Conservation (phyloP, 768 basidiomycete species). For the Xerocomellus intermedius region DNA sequence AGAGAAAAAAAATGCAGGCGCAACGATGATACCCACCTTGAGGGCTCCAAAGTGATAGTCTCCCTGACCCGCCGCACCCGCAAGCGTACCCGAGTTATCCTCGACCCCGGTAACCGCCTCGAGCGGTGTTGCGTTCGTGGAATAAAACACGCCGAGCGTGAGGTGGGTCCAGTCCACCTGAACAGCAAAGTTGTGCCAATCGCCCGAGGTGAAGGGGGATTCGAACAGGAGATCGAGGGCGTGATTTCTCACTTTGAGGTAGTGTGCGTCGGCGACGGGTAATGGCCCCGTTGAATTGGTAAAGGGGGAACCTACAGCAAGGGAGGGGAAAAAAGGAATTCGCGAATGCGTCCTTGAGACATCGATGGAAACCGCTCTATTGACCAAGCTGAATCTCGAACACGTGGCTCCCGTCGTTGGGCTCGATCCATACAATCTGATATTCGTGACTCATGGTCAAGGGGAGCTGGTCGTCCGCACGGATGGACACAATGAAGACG, state of each 20-base stretch:
- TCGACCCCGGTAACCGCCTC: conserved; percentile 41
- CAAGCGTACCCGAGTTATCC: conserved; percentile 40
- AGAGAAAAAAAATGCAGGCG: neutral
- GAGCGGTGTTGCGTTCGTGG: conserved; percentile 39
- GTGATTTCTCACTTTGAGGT: conserved; percentile 57
- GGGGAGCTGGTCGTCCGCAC: conserved; percentile 37
- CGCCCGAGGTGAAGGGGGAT: conserved; percentile 40
- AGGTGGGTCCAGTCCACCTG: conserved; percentile 53
- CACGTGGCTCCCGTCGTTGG: conserved; percentile 55
- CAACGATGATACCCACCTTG: conserved; percentile 41
- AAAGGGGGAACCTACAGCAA: conserved; percentile 52
- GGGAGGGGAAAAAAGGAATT: too few species aligned
- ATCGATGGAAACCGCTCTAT: conserved; percentile 1
- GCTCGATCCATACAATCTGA: conserved; percentile 63
- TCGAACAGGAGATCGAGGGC: conserved; percentile 49
- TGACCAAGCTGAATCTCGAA: conserved; percentile 59
- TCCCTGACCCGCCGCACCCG: conserved; percentile 48
- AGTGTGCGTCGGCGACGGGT: conserved; percentile 43
- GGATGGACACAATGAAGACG: conserved; percentile 52
- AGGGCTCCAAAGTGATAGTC: conserved; percentile 62
- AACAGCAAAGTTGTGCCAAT: conserved; percentile 63
- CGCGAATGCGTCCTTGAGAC: neutral
- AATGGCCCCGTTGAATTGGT: conserved; percentile 47
- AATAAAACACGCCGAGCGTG: conserved; percentile 53
- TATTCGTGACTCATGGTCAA: conserved; percentile 60